Conservation (phyloP, 495 filamentous ascomycete species). For the Hypoxylon intermedium region DNA sequence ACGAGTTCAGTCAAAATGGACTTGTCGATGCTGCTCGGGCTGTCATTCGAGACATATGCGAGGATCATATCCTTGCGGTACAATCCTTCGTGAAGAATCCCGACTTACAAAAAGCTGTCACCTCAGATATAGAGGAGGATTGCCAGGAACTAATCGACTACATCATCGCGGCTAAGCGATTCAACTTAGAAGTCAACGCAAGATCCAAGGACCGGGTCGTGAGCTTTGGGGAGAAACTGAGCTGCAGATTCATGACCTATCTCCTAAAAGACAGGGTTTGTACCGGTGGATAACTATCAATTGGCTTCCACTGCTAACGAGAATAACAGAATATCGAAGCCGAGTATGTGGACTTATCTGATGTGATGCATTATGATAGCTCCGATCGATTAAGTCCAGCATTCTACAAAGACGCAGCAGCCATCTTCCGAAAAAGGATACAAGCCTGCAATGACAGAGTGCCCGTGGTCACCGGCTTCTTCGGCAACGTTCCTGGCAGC, state of each 20-base stretch:
- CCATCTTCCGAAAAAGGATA: slow-evolving; percentile 70
- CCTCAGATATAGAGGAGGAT: slow-evolving; percentile 72
- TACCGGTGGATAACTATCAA: neutral
- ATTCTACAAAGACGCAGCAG: slow-evolving; percentile 80
- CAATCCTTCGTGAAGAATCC: slow-evolving; percentile 65
- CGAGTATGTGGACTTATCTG: slow-evolving; percentile 84
- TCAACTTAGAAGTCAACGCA: slow-evolving; percentile 74
- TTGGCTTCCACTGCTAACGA: slow-evolving; percentile 17
- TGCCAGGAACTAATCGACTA: slow-evolving; percentile 68
- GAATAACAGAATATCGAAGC: slow-evolving; percentile 69
- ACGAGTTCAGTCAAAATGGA: slow-evolving; percentile 65
- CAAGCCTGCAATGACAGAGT: slow-evolving; percentile 71
- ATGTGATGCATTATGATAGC: slow-evolving; percentile 70
- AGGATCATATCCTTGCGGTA: slow-evolving; percentile 75
- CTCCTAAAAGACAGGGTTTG: slow-evolving; percentile 69
- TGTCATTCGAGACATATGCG: slow-evolving; percentile 75
- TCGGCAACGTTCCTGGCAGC: slow-evolving; percentile 83
- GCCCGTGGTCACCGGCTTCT: slow-evolving; percentile 85
- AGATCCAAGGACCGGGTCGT: slow-evolving; percentile 88
- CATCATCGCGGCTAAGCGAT: slow-evolving; percentile 61
- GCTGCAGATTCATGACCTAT: slow-evolving; percentile 84
- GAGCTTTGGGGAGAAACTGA: slow-evolving; percentile 91
- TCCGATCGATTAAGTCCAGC: slow-evolving; percentile 69
- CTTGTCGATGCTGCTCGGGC: slow-evolving; percentile 73
- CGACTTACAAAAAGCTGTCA: slow-evolving; percentile 63